A percentile compares a stretch with the other conserved stretches of the same genome.
Evolutionary conservation across 768 basidiomycete genomes (phyloP).

Genomic region (Brasilioporus rufonigricans): DNA sequence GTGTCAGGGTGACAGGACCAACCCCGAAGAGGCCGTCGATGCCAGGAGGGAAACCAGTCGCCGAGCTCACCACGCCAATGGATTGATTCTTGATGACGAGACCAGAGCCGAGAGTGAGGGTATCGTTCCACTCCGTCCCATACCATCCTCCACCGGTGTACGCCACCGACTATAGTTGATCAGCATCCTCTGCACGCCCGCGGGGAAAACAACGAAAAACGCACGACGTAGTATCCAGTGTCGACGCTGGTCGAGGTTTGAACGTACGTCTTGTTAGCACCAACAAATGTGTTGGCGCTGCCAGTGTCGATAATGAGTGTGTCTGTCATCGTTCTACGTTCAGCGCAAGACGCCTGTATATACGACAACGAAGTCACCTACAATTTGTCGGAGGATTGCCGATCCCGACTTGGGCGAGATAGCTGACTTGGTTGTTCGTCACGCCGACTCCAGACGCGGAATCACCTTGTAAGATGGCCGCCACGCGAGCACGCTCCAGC

Average conservation of each 20-base stretch:
- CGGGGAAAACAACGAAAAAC: not conserved
- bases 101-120: constrained; percentile 7
- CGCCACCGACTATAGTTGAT: not conserved
- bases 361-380: constrained; percentile 8
- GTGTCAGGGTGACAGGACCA: constrained; percentile 10
- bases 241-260: constrained; percentile 7
- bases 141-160: not conserved
- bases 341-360: too few species aligned
- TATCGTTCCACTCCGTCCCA: constrained; percentile 21
- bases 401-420: not conserved
- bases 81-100: constrained; percentile 27
- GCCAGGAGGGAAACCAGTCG: constrained; percentile 15
- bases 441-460: not conserved
- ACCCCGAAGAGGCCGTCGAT: constrained; percentile 39
- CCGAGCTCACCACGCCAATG: constrained; percentile 33
- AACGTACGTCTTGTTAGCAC: constrained; percentile 15
- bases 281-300: constrained; percentile 27
- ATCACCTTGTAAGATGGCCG: constrained; percentile 1
- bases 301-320: constrained; percentile 15
- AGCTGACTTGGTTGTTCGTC: too few species aligned
- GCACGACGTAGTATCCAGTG: constrained; percentile 19
- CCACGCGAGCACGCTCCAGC: constrained; percentile 12
- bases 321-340: constrained; percentile 7
- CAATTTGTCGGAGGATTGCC: constrained; percentile 27
- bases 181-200: not conserved